Evolutionary conservation across 2,329 filamentous ascomycete species (phyloP).

Genomic region (Pestalotiopsis fici): DNA sequence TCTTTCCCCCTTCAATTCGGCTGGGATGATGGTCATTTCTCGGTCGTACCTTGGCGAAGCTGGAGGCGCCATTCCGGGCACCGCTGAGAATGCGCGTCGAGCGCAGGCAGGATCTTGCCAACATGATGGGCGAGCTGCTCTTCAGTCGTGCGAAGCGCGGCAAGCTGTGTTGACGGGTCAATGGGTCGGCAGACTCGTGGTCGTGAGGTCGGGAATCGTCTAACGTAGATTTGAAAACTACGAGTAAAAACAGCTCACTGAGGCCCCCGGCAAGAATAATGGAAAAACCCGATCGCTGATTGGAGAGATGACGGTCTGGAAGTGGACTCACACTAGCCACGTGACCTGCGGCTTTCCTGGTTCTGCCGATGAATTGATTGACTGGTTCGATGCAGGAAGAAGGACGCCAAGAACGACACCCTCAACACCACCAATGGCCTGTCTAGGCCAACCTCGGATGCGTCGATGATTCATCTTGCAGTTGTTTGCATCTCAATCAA

Average conservation of each 20-base stretch:
- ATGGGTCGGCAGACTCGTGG: constrained; percentile 16
- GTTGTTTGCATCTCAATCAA: not conserved
- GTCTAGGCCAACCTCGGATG: not conserved
- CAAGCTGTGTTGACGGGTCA: constrained; percentile 20
- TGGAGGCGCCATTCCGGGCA: constrained; percentile 72
- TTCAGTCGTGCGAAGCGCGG: constrained; percentile 34
- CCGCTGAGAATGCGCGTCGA: constrained; percentile 82
- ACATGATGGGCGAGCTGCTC: constrained; percentile 69
- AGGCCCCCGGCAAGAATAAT: constrained; percentile 18
- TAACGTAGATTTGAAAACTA: not conserved
- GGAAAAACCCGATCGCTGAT: constrained; percentile 11
- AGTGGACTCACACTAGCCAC: not conserved
- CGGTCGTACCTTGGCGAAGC: constrained; percentile 72
- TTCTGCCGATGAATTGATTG: not conserved
- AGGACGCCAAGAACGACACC: not conserved
- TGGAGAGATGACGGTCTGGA: not conserved
- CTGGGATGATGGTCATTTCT: constrained; percentile 28
- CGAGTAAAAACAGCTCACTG: constrained; percentile 23
- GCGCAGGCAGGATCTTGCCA: constrained; percentile 90
- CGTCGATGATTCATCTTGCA: not conserved
- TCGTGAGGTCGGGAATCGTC: constrained; percentile 13
- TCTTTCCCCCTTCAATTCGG: not conserved
- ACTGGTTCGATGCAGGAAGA: not conserved
- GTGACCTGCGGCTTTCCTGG: not conserved
- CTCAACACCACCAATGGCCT: not conserved